Conservation (phyloP, 2,329 filamentous ascomycete species). For the Colletotrichum navitas region DNA sequence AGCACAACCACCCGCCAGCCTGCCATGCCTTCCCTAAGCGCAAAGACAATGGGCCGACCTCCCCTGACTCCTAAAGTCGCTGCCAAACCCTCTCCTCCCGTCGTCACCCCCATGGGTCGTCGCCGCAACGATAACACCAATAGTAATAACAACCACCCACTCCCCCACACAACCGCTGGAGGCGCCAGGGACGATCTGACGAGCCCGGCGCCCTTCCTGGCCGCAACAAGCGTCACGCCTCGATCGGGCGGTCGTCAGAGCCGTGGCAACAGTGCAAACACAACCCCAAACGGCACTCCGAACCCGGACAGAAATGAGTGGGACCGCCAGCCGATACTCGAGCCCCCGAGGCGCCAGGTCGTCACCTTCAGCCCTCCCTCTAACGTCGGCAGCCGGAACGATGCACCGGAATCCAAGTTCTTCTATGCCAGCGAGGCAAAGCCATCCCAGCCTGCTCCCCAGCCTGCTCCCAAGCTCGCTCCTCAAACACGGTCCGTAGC, state of each 20-base stretch:
- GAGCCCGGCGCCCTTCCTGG: slow-evolving; percentile 67
- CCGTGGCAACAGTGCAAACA: slow-evolving; percentile 76
- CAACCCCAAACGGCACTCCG: slow-evolving; percentile 75
- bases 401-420: slow-evolving; percentile 75
- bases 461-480: slow-evolving; percentile 19
- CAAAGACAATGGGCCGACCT: slow-evolving; percentile 64
- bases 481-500: slow-evolving; percentile 47
- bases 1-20: slow-evolving; percentile 67
- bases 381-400: slow-evolving; percentile 47
- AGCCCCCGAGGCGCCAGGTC: slow-evolving; percentile 45
- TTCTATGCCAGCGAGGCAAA: slow-evolving; percentile 90
- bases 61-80: slow-evolving; percentile 70
- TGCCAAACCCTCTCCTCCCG: slow-evolving; percentile 54
- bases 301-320: slow-evolving; percentile 61
- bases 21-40: slow-evolving; percentile 76
- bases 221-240: slow-evolving; percentile 77
- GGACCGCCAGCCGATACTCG: slow-evolving; percentile 55
- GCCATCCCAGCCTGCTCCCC: slow-evolving; percentile 36
- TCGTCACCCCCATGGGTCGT: slow-evolving; percentile 57
- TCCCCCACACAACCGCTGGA: slow-evolving; percentile 47
- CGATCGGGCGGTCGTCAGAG: slow-evolving; percentile 80
- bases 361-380: slow-evolving; percentile 58
- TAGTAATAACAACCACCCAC: slow-evolving; percentile 27
- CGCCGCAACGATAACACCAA: slow-evolving; percentile 44
- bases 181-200: slow-evolving; percentile 62